Evolutionary conservation across 108 stramenopile species (phyloP).

Genomic region (Skeletonema potamos): DNA sequence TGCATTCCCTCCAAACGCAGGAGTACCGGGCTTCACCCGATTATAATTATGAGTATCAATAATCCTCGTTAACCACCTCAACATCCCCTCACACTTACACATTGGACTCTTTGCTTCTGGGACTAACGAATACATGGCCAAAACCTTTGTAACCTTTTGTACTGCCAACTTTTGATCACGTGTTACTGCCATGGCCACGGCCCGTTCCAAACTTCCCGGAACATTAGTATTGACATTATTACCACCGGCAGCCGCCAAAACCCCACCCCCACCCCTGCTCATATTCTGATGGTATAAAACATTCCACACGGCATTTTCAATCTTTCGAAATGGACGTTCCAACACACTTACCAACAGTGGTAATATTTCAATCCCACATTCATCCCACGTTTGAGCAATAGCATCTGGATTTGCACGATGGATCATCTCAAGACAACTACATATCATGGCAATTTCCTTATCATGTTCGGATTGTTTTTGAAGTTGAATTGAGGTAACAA

Average conservation of each 20-base stretch:
- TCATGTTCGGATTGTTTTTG: constrained; percentile 45
- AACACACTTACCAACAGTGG: constrained; percentile 48
- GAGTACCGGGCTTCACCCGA: constrained; percentile 41
- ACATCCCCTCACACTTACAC: constrained; percentile 46
- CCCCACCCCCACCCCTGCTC: neutral
- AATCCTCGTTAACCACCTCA: constrained; percentile 45
- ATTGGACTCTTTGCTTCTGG: constrained; percentile 59
- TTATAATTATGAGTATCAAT: constrained; percentile 57
- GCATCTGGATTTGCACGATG: constrained; percentile 56
- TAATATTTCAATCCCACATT: constrained; percentile 46
- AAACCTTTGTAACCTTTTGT: constrained; percentile 55
- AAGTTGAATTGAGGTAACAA: constrained; percentile 12
- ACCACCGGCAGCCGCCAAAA: neutral
- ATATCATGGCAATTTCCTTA: constrained; percentile 56
- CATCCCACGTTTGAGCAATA: constrained; percentile 56
- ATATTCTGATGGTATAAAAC: constrained; percentile 25
- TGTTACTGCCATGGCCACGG: constrained; percentile 40
- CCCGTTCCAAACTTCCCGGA: constrained; percentile 39
- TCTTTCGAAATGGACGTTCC: constrained; percentile 49
- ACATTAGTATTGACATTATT: constrained; percentile 10
- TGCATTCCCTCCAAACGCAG: constrained; percentile 31
- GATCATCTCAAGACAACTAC: constrained; percentile 57
- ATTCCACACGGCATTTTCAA: constrained; percentile 34
- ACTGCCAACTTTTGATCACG: constrained; percentile 54
- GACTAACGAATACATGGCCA: constrained; percentile 54